A percentile compares a stretch with the other conserved stretches of the same genome.
These are phyloP conservation scores for Panaeolus cyanescens DNA, from an alignment of 768 basidiomycete genomes.

Conservation along the genomic window DNA sequence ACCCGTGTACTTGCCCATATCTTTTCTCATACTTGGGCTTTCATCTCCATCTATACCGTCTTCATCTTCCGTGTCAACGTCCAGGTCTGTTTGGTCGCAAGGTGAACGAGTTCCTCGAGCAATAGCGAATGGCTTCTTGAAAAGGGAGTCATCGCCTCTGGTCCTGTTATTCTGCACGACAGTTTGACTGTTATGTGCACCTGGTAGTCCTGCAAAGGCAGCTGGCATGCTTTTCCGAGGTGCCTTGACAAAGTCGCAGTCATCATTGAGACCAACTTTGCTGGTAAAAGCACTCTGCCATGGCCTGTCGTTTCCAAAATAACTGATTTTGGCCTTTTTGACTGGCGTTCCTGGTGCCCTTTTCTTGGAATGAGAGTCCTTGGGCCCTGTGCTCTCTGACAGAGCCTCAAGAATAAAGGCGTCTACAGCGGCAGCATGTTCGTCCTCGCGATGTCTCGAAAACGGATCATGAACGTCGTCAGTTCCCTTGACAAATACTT, in stretches of 20 bases:
- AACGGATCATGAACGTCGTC: slow-evolving; percentile 34
- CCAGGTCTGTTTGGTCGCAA: slow-evolving; percentile 44
- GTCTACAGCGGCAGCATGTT: slow-evolving; percentile 50
- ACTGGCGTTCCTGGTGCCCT: slow-evolving; percentile 80
- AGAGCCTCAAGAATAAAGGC: slow-evolving; percentile 75
- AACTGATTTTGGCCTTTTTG: slow-evolving; percentile 68
- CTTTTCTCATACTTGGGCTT: slow-evolving; percentile 61
- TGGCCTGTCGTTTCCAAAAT: slow-evolving; percentile 59
- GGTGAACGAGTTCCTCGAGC: slow-evolving; percentile 30
- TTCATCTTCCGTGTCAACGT: slow-evolving; percentile 52
- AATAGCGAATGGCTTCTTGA: slow-evolving; percentile 27
- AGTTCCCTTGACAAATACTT: slow-evolving; percentile 40
- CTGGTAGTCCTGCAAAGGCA: slow-evolving; percentile 40
- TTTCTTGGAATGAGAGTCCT: slow-evolving; percentile 42
- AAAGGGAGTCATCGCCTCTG: slow-evolving; percentile 28
- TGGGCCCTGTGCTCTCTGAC: slow-evolving; percentile 54
- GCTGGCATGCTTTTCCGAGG: slow-evolving; percentile 78
- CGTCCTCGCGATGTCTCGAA: slow-evolving; percentile 14
- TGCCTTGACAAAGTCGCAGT: slow-evolving; percentile 46
- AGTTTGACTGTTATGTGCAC: neutral
- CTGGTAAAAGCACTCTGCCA: slow-evolving; percentile 82
- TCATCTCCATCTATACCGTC: slow-evolving; percentile 41
- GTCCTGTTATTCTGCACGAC: neutral
- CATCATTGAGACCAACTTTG: slow-evolving; percentile 59
- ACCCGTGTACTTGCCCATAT: slow-evolving; percentile 51